phyloP scores from a whole-genome alignment of 2,329 filamentous ascomycete species.

The Mariannaea elegans region DNA sequence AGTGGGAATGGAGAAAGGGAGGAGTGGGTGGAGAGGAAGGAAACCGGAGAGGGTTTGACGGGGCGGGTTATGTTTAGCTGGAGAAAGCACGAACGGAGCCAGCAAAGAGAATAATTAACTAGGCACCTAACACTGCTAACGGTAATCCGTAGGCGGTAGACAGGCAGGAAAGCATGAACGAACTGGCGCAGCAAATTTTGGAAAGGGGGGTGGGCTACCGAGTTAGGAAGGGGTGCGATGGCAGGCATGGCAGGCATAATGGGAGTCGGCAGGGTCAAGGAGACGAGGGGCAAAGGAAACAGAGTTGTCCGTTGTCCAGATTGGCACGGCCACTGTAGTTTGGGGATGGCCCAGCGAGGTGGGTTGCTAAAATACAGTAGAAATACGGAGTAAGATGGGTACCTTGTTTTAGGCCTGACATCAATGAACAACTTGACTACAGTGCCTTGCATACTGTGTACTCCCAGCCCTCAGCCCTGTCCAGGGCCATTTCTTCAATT shows the following conservation, averaged over 20 bases:
- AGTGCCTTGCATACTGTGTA: conserved; percentile 30
- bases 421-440: conserved; percentile 1
- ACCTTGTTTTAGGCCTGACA: not conserved
- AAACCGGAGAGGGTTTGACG: conserved; percentile 26
- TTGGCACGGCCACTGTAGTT: not conserved
- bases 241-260: not conserved
- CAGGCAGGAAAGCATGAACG: conserved; percentile 27
- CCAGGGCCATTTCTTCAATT: not conserved
- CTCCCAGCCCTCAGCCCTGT: not conserved
- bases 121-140: not conserved
- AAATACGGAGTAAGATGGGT: not conserved
- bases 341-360: conserved; percentile 9
- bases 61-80: conserved; percentile 36
- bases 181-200: conserved; percentile 26
- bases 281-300: conserved; percentile 5
- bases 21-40: conserved; percentile 17
- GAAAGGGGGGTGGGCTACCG: not conserved
- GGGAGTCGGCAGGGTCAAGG: conserved; percentile 14
- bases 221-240: not conserved
- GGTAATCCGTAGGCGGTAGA: no score
- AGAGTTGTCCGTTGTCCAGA: conserved; percentile 1
- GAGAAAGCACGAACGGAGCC: conserved; percentile 27
- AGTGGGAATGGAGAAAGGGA: conserved; percentile 30
- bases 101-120: not conserved
- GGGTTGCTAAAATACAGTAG: conserved; percentile 11